phyloP scores from a whole-genome alignment of 2,329 filamentous ascomycete species.

The Fusarium sacchari region DNA sequence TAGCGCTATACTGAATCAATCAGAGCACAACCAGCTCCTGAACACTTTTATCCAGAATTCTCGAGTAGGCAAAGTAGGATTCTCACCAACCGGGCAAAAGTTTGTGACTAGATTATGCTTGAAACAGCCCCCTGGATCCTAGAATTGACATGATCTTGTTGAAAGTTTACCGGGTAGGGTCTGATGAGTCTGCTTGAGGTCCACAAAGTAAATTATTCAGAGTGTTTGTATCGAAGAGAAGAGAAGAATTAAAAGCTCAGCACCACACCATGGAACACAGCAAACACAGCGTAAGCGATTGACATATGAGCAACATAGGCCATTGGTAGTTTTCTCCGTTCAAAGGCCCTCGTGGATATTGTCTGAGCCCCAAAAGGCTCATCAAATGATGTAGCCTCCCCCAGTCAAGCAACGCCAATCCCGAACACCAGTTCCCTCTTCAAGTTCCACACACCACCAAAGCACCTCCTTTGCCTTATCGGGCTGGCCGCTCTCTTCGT shows the following conservation, averaged over 20 bases:
- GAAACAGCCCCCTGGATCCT: too few species aligned
- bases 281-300: background rate
- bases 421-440: conserved; percentile 83
- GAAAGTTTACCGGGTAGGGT: background rate
- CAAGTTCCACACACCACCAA: conserved; percentile 97
- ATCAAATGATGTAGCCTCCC: conserved; percentile 69
- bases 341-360: background rate
- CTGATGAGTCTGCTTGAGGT: background rate
- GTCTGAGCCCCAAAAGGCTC: background rate
- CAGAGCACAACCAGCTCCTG: background rate
- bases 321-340: conserved; percentile 6
- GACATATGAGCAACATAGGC: background rate
- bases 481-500: conserved; percentile 85
- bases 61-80: background rate
- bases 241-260: background rate
- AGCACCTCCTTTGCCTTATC: conserved; percentile 92
- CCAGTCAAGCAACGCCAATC: conserved; percentile 78
- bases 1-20: background rate
- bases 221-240: conserved; percentile 10
- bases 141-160: background rate
- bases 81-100: background rate
- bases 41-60: background rate
- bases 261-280: background rate
- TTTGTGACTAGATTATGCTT: background rate
- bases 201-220: background rate